Conservation (phyloP, 2,329 filamentous ascomycete genomes). For the Sporothrix mexicana region DNA sequence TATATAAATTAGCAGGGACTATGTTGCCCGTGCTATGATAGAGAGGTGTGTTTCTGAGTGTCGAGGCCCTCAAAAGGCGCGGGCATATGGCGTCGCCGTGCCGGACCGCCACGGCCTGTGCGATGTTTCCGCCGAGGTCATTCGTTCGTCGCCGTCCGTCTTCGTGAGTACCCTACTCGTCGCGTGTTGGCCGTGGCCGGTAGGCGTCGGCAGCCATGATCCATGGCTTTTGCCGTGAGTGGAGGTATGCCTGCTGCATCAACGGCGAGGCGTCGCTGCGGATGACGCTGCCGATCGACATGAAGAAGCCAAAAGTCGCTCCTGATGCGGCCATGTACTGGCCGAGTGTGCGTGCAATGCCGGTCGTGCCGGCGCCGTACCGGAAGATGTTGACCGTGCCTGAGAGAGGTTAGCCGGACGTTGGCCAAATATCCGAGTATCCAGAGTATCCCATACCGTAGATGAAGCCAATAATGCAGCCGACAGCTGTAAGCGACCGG, state of each 20-base stretch:
- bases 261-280: slow-evolving; percentile 81
- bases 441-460: slow-evolving; percentile 67
- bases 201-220: slow-evolving; percentile 59
- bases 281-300: slow-evolving; percentile 97
- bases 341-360: slow-evolving; percentile 89
- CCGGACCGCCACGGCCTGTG: neutral
- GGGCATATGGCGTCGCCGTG: neutral
- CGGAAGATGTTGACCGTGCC: slow-evolving; percentile 93
- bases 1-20: neutral
- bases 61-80: neutral
- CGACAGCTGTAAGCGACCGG: slow-evolving; percentile 70
- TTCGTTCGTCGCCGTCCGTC: neutral
- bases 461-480: slow-evolving; percentile 96
- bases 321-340: slow-evolving; percentile 97
- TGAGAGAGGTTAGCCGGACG: slow-evolving; percentile 51
- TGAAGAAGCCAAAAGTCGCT: slow-evolving; percentile 97
- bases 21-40: neutral
- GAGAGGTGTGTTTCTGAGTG: slow-evolving; percentile 18
- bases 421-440: too few relatives aligned
- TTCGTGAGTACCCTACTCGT: slow-evolving; percentile 30
- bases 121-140: neutral
- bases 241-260: slow-evolving; percentile 75
- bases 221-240: slow-evolving; percentile 75
- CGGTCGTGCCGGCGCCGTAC: slow-evolving; percentile 90
- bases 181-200: slow-evolving; percentile 43